Evolutionary conservation across 176 grass and related monocot genomes (phyloP).

Genomic region (Rhynchospora tenuis): DNA sequence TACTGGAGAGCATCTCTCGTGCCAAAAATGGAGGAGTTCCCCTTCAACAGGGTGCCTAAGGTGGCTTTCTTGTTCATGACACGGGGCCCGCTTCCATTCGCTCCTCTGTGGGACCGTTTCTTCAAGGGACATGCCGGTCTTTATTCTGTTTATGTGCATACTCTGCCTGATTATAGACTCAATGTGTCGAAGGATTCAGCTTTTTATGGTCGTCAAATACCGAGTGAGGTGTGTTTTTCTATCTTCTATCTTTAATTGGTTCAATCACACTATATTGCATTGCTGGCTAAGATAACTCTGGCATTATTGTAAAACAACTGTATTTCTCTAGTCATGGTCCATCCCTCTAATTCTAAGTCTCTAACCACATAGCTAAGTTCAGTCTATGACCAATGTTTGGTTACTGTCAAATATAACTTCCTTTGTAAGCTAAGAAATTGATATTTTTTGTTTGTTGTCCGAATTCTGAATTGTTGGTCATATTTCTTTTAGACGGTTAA

Average conservation of each 20-base stretch:
- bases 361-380: neutral
- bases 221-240: conserved; percentile 46
- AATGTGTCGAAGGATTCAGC: conserved; percentile 56
- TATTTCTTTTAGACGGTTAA: neutral
- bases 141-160: conserved; percentile 60
- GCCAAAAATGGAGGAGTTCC: conserved; percentile 47
- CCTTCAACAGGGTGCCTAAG: conserved; percentile 47
- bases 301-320: neutral
- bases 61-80: conserved; percentile 71
- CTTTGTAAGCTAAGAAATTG: neutral
- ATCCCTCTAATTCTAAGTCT: neutral
- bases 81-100: conserved; percentile 45
- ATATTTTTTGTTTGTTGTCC: neutral
- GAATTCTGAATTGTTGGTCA: neutral
- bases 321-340: neutral
- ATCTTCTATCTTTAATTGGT: neutral
- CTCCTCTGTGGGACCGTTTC: conserved; percentile 55
- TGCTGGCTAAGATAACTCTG: neutral
- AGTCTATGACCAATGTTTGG: neutral
- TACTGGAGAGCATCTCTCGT: conserved; percentile 54
- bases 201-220: conserved; percentile 51
- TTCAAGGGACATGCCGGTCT: conserved; percentile 45
- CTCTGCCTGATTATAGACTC: conserved; percentile 55
- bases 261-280: neutral
- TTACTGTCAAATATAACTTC: conserved; percentile 8